A percentile compares a stretch with the other conserved stretches of the same genome.
These are phyloP conservation scores for Chaetomium strumarium DNA, from an alignment of 2,329 filamentous ascomycete species.

Conservation along the genomic window DNA sequence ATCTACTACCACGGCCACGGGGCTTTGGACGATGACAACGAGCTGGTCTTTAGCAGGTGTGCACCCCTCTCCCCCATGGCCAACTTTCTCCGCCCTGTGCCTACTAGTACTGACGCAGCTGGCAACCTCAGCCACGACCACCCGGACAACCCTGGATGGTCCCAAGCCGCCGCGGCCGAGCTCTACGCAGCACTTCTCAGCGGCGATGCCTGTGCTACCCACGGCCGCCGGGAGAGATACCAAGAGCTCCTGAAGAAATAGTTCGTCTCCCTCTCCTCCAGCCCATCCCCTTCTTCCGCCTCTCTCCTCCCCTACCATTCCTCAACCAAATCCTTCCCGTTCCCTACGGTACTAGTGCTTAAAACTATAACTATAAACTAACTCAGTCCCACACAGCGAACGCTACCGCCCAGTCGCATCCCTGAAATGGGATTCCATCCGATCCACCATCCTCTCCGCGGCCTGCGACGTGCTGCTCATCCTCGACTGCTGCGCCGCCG, in stretches of 20 bases:
- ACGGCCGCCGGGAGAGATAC: constrained; percentile 13
- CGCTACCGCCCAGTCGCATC: constrained; percentile 25
- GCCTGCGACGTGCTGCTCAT: constrained; percentile 23
- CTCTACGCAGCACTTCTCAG: constrained; percentile 23
- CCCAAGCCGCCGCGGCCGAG: constrained; percentile 23
- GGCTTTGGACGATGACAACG: constrained; percentile 23
- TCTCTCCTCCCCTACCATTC: not conserved
- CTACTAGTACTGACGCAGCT: not conserved
- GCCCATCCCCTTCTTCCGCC: not conserved
- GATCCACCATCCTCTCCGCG: constrained; percentile 20
- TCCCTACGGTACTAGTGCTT: too few species aligned
- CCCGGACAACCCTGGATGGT: constrained; percentile 22
- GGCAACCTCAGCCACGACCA: constrained; percentile 22
- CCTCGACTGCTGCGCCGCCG: constrained; percentile 27
- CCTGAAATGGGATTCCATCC: constrained; percentile 22
- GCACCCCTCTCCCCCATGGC: not conserved
- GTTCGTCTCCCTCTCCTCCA: constrained; percentile 13
- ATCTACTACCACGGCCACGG: constrained; percentile 27
- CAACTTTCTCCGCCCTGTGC: not conserved
- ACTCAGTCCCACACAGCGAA: constrained; percentile 14
- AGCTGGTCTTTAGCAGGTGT: constrained; percentile 26
- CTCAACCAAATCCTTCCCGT: not conserved
- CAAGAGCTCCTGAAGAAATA: constrained; percentile 25
- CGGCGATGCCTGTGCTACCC: constrained; percentile 13
- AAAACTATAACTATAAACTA: too few species aligned